A percentile compares a stretch with the other conserved stretches of the same genome.
Conservation (phyloP, 1,139 yeast genomes). For the Dujonia santamariae region DNA sequence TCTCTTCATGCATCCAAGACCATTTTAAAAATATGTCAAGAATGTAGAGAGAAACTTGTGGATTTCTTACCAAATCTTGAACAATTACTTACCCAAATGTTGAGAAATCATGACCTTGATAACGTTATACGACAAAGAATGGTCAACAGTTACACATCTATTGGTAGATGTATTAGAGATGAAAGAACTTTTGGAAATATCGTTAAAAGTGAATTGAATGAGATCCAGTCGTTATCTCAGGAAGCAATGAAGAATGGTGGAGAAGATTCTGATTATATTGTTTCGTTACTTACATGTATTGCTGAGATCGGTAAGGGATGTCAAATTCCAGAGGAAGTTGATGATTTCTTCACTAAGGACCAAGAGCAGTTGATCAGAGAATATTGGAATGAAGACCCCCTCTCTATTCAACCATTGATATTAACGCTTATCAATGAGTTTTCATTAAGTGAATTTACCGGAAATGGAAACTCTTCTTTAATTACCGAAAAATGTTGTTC, state of each 20-base stretch:
- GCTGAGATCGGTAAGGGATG: slow-evolving; percentile 69
- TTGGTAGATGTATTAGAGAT: slow-evolving; percentile 50
- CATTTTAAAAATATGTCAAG: slow-evolving; percentile 58
- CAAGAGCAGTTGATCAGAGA: slow-evolving; percentile 22
- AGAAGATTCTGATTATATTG: slow-evolving; percentile 35
- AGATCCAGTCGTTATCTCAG: slow-evolving; percentile 8
- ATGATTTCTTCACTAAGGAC: slow-evolving; percentile 32
- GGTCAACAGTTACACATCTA: slow-evolving; percentile 58
- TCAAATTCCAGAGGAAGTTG: slow-evolving; percentile 54
- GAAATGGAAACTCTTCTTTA: slow-evolving; percentile 28
- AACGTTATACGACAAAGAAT: slow-evolving; percentile 57
- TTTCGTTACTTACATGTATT: slow-evolving; percentile 59
- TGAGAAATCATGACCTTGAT: slow-evolving; percentile 44
- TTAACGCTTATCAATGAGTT: slow-evolving; percentile 40
- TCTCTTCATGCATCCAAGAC: slow-evolving; percentile 54
- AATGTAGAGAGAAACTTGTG: slow-evolving; percentile 48
- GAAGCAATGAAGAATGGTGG: slow-evolving; percentile 7
- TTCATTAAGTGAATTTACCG: slow-evolving; percentile 22
- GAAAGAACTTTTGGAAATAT: slow-evolving; percentile 31
- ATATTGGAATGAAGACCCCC: slow-evolving; percentile 44
- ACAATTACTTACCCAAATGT: slow-evolving; percentile 48
- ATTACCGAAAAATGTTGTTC: slow-evolving; percentile 56
- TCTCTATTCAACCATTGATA: slow-evolving; percentile 37
- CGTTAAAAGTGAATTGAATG: slow-evolving; percentile 10
- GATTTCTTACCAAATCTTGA: slow-evolving; percentile 53